Evolutionary conservation across 192 early-diverging fungal genomes (phyloP).

Genomic region (Rhizophlyctis rosea): DNA sequence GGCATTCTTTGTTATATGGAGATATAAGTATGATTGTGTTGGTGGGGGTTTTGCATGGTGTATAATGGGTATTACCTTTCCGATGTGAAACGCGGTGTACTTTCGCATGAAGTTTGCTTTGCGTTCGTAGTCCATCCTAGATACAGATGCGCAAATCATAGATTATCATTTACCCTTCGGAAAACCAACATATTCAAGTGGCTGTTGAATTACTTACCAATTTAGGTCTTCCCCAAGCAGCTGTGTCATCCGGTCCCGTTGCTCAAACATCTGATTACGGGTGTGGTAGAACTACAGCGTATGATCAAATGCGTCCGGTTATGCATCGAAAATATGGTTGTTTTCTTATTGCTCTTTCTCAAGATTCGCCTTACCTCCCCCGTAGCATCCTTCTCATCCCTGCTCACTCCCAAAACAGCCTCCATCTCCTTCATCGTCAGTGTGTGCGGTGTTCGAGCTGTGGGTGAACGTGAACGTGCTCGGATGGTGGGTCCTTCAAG

Average conservation of each 20-base stretch:
- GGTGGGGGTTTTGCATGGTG: not conserved
- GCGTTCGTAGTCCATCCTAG: conserved; percentile 44
- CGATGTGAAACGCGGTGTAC: conserved; percentile 30
- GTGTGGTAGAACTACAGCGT: conserved; percentile 37
- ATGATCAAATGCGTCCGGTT: too few species aligned
- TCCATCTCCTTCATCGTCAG: too few species aligned
- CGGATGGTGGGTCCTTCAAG: too few species aligned
- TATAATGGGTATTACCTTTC: conserved; percentile 33
- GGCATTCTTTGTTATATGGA: conserved; percentile 19
- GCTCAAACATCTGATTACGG: conserved; percentile 49
- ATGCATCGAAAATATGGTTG: too few species aligned
- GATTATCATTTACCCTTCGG: too few species aligned
- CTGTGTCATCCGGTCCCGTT: conserved; percentile 39
- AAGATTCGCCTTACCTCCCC: too few species aligned
- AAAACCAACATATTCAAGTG: conserved; percentile 8
- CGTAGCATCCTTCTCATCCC: too few species aligned
- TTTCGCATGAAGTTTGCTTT: conserved; percentile 40
- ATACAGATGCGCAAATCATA: too few species aligned
- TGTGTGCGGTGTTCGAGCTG: too few species aligned
- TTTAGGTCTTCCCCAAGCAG: conserved; percentile 44
- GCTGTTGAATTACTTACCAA: conserved; percentile 18
- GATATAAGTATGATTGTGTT: not conserved
- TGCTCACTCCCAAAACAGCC: too few species aligned
- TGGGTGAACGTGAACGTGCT: too few species aligned
- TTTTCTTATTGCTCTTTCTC: too few species aligned